Evolutionary conservation across 345 rosid genomes (phyloP), one percentile per base, ranked within the genome.

Genomic region (Citrus medica): DNA sequence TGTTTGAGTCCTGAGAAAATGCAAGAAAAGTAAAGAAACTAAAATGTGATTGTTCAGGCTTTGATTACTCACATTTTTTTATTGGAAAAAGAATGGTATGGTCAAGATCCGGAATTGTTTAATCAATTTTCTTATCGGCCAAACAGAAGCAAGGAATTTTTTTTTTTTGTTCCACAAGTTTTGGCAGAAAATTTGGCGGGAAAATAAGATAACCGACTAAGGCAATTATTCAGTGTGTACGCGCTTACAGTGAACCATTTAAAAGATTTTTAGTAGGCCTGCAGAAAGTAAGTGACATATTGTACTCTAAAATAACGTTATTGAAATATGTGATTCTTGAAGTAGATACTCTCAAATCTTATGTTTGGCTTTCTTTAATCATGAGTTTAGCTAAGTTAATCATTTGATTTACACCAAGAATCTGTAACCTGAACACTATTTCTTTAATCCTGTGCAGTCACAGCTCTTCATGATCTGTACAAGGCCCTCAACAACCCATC

Each of bases 381-480:
- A 51, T 16, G 56, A 51, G 56, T 51, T 51, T 51, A 51, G 21
- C 56, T 16, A 14, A 4, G 7, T 14, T 51, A 17, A 5, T 16
- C 22, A 53, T 53, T 53, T 17, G 58, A 53, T 53, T 53, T 53
- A 17, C 22, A 17, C 22, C 7, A 53, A 53, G 58, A 53, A 53
- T 53, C 58, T 53, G 58, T 53, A 71, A 42, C 81, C 56, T 67
- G 66, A 58, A 68, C 60, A 33, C 62, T 46, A 17, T 66, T 25
- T 68, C 12, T 68, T 5, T 64, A 70, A 46, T 74, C 74, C 74
- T 19, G 3, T 75, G 81, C 93, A 96, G 99, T 92, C 30, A 53
- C 56, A 61, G 92, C 87, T 66, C 93, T 95, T 62, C 84, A 89
- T 71, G 89, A 90, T 86, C 87, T 92, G 73, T 92, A 85, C 82